Evolutionary conservation across 176 grass and related monocot species (phyloP).

Genomic region (Chloris gayana): DNA sequence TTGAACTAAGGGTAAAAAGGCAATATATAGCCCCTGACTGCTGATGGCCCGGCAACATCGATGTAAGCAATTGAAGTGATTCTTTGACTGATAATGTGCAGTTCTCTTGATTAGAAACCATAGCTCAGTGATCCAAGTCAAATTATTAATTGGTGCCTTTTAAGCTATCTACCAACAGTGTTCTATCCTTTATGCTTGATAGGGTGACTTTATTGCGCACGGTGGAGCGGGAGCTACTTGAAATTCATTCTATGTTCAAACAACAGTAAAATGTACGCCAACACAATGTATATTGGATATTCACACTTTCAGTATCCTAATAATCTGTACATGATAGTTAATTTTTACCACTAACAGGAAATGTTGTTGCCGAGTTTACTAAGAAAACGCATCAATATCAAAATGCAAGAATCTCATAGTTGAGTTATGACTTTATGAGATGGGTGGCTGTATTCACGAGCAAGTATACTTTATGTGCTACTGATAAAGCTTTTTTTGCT

Average conservation of each 20-base stretch:
- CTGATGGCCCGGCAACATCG: too few species aligned
- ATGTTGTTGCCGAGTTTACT: background rate
- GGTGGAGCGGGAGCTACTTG: background rate
- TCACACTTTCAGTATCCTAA: background rate
- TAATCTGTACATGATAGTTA: background rate
- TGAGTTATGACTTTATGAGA: background rate
- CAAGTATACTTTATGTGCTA: background rate
- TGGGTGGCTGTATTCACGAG: background rate
- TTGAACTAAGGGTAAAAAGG: too few species aligned
- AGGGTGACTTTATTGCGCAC: background rate
- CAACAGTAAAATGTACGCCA: background rate
- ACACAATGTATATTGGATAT: background rate
- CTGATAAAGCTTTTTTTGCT: background rate
- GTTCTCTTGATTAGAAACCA: conserved; percentile 15
- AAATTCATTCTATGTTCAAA: background rate
- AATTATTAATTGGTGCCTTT: background rate
- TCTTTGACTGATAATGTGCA: background rate
- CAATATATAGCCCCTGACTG: too few species aligned
- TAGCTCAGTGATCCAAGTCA: background rate
- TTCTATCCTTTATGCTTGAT: background rate
- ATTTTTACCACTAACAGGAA: background rate
- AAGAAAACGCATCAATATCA: background rate
- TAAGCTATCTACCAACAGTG: background rate
- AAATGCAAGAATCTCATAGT: too few species aligned
- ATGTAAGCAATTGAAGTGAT: background rate